These are phyloP conservation scores for Aspergillus thermomutatus DNA, from an alignment of 2,329 filamentous ascomycete species.

Conservation along the genomic window DNA sequence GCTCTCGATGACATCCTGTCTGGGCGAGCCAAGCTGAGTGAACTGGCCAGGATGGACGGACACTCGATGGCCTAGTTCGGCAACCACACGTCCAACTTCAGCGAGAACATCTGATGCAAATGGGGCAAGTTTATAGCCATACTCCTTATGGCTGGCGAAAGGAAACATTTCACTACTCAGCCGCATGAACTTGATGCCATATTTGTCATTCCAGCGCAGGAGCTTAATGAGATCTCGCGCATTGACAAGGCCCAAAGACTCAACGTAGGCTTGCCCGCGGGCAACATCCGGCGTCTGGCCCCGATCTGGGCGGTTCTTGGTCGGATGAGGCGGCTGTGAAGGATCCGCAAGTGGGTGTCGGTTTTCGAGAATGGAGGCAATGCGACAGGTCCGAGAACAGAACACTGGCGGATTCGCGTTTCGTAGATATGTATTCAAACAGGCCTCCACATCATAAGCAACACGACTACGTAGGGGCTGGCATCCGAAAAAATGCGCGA, in stretches of 20 bases:
- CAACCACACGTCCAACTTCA: constrained; percentile 72
- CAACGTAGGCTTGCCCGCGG: constrained; percentile 69
- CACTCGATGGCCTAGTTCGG: constrained; percentile 74
- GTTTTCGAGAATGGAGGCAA: constrained; percentile 85
- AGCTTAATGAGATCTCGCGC: constrained; percentile 80
- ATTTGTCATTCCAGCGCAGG: constrained; percentile 86
- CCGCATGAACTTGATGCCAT: constrained; percentile 87
- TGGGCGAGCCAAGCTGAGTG: constrained; percentile 84
- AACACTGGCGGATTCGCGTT: constrained; percentile 80
- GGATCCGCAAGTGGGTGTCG: constrained; percentile 76
- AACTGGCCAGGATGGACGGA: constrained; percentile 92
- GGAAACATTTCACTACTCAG: constrained; percentile 96
- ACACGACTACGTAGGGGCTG: not conserved
- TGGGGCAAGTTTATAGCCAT: constrained; percentile 79
- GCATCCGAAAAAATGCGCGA: not conserved
- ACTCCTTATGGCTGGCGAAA: constrained; percentile 82
- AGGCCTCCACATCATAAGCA: constrained; percentile 56
- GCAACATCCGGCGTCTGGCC: constrained; percentile 62
- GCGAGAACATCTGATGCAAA: constrained; percentile 77
- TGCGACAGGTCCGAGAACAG: constrained; percentile 84
- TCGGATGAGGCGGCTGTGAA: constrained; percentile 71
- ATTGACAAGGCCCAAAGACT: constrained; percentile 76
- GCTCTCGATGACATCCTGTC: constrained; percentile 70
- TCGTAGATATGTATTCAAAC: constrained; percentile 87
- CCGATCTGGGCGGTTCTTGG: constrained; percentile 82